Conservation (phyloP, 139 green algal genomes). For the Chlorella sp. region DNA sequence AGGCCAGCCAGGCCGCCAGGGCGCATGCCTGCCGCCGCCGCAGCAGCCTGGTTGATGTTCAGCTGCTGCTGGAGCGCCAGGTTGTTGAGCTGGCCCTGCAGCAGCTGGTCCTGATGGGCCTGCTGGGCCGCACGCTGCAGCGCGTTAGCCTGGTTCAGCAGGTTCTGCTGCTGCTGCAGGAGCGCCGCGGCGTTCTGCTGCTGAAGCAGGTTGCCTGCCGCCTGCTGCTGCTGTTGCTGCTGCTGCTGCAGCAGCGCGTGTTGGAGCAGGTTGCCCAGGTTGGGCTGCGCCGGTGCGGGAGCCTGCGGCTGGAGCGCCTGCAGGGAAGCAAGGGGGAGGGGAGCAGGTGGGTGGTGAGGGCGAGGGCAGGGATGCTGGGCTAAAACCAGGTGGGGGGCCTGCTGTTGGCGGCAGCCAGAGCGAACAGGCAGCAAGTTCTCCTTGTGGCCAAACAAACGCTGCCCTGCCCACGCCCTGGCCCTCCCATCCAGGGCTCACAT, state of each 20-base stretch:
- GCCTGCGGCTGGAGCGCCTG: constrained; percentile 11
- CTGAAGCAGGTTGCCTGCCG: background rate
- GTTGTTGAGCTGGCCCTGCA: constrained; percentile 36
- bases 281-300: background rate
- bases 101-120: constrained; percentile 42
- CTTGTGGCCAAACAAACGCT: background rate
- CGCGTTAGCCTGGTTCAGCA: constrained; percentile 18
- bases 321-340: background rate
- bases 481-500: background rate
- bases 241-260: constrained; percentile 39
- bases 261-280: constrained; percentile 18
- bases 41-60: background rate
- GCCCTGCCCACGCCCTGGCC: background rate
- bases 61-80: constrained; percentile 40
- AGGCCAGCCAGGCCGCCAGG: constrained; percentile 22
- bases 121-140: constrained; percentile 15
- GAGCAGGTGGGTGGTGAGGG: too few species aligned
- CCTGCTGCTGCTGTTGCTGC: constrained; percentile 11
- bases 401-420: too few species aligned
- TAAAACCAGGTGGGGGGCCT: too few species aligned
- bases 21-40: constrained; percentile 5
- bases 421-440: too few species aligned
- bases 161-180: constrained; percentile 23
- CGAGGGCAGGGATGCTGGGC: too few species aligned
- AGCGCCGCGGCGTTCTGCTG: constrained; percentile 28